Base-by-base conservation (phyloP, 345 rosid species). In the Capsella bursapastoris region DNA sequence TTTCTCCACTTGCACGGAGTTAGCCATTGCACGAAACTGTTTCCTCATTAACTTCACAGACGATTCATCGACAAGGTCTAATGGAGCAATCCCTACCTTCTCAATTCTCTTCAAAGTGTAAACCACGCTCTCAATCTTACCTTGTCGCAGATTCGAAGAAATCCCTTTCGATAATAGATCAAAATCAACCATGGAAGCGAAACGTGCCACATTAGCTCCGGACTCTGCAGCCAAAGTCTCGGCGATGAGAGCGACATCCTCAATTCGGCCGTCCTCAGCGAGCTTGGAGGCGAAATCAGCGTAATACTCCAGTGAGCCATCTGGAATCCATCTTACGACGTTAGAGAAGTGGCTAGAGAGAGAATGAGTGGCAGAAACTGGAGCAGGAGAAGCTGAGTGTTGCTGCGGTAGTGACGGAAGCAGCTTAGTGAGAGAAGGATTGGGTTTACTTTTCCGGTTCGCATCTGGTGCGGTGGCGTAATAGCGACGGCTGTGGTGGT, bases 231-330 rank as follows among this genome's bases (percentile, higher is more conserved):
- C 79, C 16, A 83, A 81, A 6, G 80, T 86, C 73, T 90, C 97
- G 16, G 82, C 84, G 47, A 86, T 68, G 77, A 82, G 76, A 0
- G 83, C 82, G 27, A 90, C 83, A 41, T 93, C 98, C 55, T 81
- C 81, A 15, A 92, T 86, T 60, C 87, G 86, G 40, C 91, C 96
- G 8, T 84, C 91, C 37, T 72, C 88, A 34, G 93, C 96, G 50
- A 87, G 89, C 77, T 79, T 82, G 25, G 91, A 82, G 8, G 97
- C 91, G 60, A 87, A 78, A 64, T 81, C 84, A 13, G 85, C 86
- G 57, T 84, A 74, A 79, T 86, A 73, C 66, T 66, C 73, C 34
- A 79, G 66, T 4, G 68, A 68, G 64, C 78, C 71, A 49, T 68
- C 40, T 56, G 77, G 64, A 78, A 84, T 80, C 84, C 74, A 74